Base-by-base conservation (phyloP, 768 basidiomycete genomes). In the Dioszegia aurantiaca region DNA sequence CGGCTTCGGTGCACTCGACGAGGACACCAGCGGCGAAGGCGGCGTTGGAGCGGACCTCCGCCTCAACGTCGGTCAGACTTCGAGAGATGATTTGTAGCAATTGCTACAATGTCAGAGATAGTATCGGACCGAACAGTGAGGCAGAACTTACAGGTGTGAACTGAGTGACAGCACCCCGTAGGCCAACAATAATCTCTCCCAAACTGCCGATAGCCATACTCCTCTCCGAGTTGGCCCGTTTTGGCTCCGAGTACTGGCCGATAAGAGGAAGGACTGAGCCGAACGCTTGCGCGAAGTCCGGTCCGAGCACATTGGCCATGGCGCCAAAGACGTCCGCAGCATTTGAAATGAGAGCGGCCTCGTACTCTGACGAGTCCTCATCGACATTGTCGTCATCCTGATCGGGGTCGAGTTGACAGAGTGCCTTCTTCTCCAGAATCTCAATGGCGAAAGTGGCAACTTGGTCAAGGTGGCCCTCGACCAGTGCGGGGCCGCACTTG, bases 371-470 rank as follows among this genome's bases (percentile, higher is more conserved):
- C 8, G 86, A 87, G 36, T 74, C 76, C 54, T 62, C 70, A 11
- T 76, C 77, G 24, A 86, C 87, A 24, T 88, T 88, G 3, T 82
- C 83, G 63, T 90, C 89, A 64, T 91, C 91, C 63, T 89, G 88
- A 72, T 94, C 92, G 45, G 92, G 90, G 70, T 94, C 91, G 76
- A 92, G 88, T 77, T 99, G 95, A 79, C 94, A 98, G 65, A 90
- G 83, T 0, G 92, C 89, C 79, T 94, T 95, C 77, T 91, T 88
- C 74, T 92, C 89, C 42, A 99, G 82, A 64, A 99, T 85, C 69
- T 90, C 85, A 55, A 86, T 79, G 44, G 90, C 86, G 59, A 92
- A 88, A 55, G 80, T 84, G 75, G 87, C 90, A 68, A 99, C 82
- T 31, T 80, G 78, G 37, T 94, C 87, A 41, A 88, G 80, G 63